These are phyloP conservation scores for Drosera capensis DNA, from an alignment of 148 eudicot genomes.

Conservation along the genomic window DNA sequence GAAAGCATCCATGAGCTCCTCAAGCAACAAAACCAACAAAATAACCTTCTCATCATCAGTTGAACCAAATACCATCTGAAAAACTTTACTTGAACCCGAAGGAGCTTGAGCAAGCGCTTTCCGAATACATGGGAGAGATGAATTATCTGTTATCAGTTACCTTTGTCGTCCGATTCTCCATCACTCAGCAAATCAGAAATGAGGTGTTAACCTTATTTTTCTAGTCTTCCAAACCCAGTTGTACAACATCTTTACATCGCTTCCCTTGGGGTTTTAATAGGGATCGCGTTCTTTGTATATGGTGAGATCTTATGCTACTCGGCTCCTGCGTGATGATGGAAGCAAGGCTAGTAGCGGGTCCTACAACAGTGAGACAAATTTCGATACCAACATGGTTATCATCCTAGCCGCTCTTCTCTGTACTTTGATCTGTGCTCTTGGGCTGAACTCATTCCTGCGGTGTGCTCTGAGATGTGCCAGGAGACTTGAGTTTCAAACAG, in stretches of 20 bases:
- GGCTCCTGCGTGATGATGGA: background rate
- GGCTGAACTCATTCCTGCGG: slow-evolving; percentile 30
- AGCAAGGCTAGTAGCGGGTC: background rate
- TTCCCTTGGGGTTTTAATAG: background rate
- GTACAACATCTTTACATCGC: background rate
- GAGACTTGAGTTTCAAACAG: background rate
- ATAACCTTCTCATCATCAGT: too few relatives aligned
- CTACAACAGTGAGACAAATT: slow-evolving; percentile 7
- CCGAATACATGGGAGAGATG: background rate
- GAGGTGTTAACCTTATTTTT: background rate
- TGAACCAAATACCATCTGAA: background rate
- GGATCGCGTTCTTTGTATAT: background rate
- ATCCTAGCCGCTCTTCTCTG: slow-evolving; percentile 29
- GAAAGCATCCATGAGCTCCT: too few relatives aligned
- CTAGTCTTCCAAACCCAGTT: background rate
- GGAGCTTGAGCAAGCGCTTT: too few relatives aligned
- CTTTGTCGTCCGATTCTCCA: background rate
- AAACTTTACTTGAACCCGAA: background rate
- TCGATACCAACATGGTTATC: slow-evolving; percentile 43
- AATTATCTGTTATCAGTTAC: background rate
- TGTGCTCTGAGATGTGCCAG: slow-evolving; percentile 22
- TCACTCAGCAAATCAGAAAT: background rate
- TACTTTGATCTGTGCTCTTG: slow-evolving; percentile 32
- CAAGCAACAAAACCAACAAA: too few relatives aligned
- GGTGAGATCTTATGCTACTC: background rate